Conservation (phyloP, 2,329 filamentous ascomycete species). For the Ustulina deusta region DNA sequence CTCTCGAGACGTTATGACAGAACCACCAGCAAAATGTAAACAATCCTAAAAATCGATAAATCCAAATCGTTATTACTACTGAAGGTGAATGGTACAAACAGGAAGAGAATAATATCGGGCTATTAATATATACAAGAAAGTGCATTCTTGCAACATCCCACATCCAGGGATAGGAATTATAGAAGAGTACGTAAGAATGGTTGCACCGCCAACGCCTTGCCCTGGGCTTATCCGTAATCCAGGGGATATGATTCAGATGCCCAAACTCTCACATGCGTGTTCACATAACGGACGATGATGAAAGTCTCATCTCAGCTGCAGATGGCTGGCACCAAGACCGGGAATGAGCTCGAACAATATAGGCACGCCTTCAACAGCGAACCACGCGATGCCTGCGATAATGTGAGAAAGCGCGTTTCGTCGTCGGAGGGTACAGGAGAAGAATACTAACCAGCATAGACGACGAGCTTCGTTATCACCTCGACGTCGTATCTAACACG, state of each 20-base stretch:
- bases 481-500: constrained; percentile 98
- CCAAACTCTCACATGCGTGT: constrained; percentile 31
- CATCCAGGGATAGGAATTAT: neutral
- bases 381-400: constrained; percentile 49
- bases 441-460: constrained; percentile 81
- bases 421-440: constrained; percentile 2
- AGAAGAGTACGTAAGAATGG: constrained; percentile 22
- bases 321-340: constrained; percentile 53
- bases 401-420: constrained; percentile 20
- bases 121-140: constrained; percentile 39
- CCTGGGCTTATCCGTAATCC: constrained; percentile 28
- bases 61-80: constrained; percentile 8
- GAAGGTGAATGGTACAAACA: neutral
- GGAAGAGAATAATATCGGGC: constrained; percentile 22
- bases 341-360: constrained; percentile 57
- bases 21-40: neutral
- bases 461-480: constrained; percentile 94
- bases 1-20: neutral
- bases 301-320: constrained; percentile 43
- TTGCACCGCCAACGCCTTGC: constrained; percentile 38
- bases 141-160: constrained; percentile 14
- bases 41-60: neutral
- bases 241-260: constrained; percentile 32
- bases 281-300: constrained; percentile 27
- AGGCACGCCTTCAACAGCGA: constrained; percentile 58